Evolutionary conservation across 176 grass and related monocot species (phyloP), one percentile per base, ranked within the genome.

Genomic region (Eleusine indica): DNA sequence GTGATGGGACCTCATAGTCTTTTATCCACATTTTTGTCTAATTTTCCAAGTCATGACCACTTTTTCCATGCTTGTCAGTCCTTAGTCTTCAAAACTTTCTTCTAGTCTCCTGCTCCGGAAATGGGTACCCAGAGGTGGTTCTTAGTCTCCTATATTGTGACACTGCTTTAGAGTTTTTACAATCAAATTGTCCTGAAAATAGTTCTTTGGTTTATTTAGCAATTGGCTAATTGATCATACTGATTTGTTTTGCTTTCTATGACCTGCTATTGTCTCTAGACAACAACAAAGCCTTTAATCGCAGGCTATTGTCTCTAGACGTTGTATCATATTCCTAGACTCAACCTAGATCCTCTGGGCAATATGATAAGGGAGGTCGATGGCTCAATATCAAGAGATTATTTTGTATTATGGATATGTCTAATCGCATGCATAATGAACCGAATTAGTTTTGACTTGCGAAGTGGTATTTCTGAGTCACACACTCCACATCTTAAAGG

Each of bases 61-160:
- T 49, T 9, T 66, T 79, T 66, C 25, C 42, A 37, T 49, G 17
- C 61, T 48, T 49, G 25, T 35, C 43, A 79, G 63, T 19, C 60
- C 22, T 66, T 32, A 19, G 30, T 79, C 43, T 66, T 51, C 63
- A 68, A 35, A 79, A 64, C 9, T 51, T 6, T 79, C 51, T 79
- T 28, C 37, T 65, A 32, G 63, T 6, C 11, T 35, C 10, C 22
- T 63, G 3, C 60, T 18, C 62, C 62, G 32, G 32, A 32, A 65
- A 29, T 5, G n/a, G 62, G 32, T 65, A 22, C 25, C 25, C 28
- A 12, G 62, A 12, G 9, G 5, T 32, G 62, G 10, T 13, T 65
- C 25, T 49, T 35, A 21, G 12, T 54, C 29, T 54, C 30, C 30
- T 35, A 18, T 19, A 6, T 74, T 53, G 3, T 49, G 28, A 28